Evolutionary conservation across 192 early-diverging fungal species (phyloP), one percentile per base, ranked within the genome.

Genomic region (Lunasporangiospora selenospora): DNA sequence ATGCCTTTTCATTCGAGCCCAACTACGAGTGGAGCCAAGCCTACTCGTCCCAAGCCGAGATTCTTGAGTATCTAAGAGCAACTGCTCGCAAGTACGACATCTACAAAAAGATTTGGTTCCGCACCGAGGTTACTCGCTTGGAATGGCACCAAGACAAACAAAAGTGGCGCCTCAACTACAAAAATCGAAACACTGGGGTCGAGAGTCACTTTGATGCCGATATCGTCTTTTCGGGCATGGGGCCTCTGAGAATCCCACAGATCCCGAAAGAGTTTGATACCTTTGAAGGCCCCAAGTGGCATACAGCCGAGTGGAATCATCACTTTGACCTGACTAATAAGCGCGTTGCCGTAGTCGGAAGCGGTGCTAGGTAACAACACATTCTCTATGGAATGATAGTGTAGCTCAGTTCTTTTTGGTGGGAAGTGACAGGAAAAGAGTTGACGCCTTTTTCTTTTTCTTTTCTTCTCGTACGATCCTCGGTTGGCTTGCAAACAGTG

Each of bases 211-310:
- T 29, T 23, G 55, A 66, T 11, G 64, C 55, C 18, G 64, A 66
- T 36, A 30, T 66, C 15, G 64, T 66, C 8, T 81, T 85, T 38
- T 64, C 65, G 2, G 83, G 69, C 19, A 58, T 80, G 45, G 85
- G 85, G 8, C 69, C 77, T 5, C 59, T 87, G 10, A 63, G 75
- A 39, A 48, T 79, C 31, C 81, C 85, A 0, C 39, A 56, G 27
- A 51, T 71, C 36, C 85, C 85, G 23, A 59, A 75, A 23, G 63
- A 77, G 55, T 77, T 80, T 51, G 62, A 81, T 21, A 21, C 29
- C 3, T 77, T 77, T 62, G 50, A 66, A 9, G 75, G 75, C 1
- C 65, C 58, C 9, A 57, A 58, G 24, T 46, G 66, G 46, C 75
- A 77, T 24, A 64, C 75, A 1, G 66, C 65, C 2, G 52, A 58